These are phyloP conservation scores for Monosporascus sp. DNA, from an alignment of 2,329 filamentous ascomycete genomes.

Conservation along the genomic window DNA sequence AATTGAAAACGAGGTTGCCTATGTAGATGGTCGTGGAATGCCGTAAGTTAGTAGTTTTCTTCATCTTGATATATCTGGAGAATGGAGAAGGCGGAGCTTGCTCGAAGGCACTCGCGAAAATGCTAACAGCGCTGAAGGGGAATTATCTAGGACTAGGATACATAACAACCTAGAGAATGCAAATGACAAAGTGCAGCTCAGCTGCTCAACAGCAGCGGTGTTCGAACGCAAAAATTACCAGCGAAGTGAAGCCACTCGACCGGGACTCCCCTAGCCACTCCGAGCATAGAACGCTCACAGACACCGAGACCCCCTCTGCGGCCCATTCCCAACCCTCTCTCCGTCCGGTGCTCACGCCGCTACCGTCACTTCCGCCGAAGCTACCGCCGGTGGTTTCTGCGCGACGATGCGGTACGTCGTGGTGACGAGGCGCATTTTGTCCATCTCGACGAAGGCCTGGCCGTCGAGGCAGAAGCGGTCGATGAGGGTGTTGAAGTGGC, in stretches of 20 bases:
- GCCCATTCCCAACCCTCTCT: neutral
- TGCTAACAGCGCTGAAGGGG: neutral
- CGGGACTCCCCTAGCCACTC: no score
- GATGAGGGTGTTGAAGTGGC: constrained; percentile 48
- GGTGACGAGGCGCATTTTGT: constrained; percentile 44
- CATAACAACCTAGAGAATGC: neutral
- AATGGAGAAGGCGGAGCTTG: no score
- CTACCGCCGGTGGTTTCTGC: constrained; percentile 32
- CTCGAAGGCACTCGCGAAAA: neutral
- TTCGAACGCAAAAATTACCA: no score
- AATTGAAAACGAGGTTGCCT: no score
- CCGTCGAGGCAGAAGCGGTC: constrained; percentile 49
- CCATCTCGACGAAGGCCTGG: constrained; percentile 51
- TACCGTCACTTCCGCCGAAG: neutral
- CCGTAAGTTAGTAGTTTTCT: no score
- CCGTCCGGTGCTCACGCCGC: neutral
- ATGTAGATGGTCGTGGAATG: no score
- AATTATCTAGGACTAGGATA: neutral
- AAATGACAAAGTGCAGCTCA: neutral
- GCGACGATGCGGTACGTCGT: constrained; percentile 50
- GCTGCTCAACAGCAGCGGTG: no score
- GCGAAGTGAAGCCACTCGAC: no score
- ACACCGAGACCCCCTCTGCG: no score
- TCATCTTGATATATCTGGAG: no score
- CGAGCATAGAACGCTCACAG: no score